These are phyloP conservation scores for Fusarium hainanense DNA, from an alignment of 2,329 filamentous ascomycete genomes.

Conservation along the genomic window DNA sequence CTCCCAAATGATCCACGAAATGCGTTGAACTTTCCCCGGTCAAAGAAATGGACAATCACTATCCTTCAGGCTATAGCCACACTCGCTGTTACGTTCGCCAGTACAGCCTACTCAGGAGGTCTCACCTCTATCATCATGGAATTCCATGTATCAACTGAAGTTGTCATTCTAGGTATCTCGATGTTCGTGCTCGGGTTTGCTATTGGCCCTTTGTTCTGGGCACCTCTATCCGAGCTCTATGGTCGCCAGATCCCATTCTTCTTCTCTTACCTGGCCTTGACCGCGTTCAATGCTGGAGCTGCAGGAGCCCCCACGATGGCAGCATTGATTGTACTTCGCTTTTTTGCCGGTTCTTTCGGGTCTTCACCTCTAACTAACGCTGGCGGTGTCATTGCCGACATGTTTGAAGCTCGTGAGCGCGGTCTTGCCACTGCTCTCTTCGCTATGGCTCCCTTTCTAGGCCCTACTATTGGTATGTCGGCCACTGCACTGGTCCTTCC, in stretches of 20 bases:
- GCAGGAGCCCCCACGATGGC: conserved; percentile 68
- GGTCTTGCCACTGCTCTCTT: conserved; percentile 70
- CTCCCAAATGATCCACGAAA: conserved; percentile 74
- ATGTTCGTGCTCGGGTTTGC: conserved; percentile 72
- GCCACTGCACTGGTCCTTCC: no score
- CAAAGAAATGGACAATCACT: conserved; percentile 75
- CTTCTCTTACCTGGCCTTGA: conserved; percentile 66
- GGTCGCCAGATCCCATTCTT: conserved; percentile 71
- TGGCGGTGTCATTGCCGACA: conserved; percentile 72
- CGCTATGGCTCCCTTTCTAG: conserved; percentile 71
- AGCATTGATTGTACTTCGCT: conserved; percentile 74
- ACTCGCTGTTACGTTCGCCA: conserved; percentile 76
- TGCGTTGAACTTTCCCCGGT: conserved; percentile 67
- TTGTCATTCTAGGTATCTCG: conserved; percentile 71
- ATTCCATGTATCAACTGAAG: conserved; percentile 63
- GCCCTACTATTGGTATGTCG: conserved; percentile 62
- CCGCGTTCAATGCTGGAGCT: conserved; percentile 70
- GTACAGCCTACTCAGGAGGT: conserved; percentile 73
- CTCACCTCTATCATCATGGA: conserved; percentile 63
- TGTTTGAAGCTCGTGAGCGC: conserved; percentile 66
- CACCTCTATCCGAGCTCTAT: conserved; percentile 72
- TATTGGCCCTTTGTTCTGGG: conserved; percentile 73
- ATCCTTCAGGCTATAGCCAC: conserved; percentile 72
- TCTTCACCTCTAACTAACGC: conserved; percentile 71
- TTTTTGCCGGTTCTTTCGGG: conserved; percentile 73